Evolutionary conservation across 139 green algal genomes (phyloP).

Genomic region (Gonium pectorale): DNA sequence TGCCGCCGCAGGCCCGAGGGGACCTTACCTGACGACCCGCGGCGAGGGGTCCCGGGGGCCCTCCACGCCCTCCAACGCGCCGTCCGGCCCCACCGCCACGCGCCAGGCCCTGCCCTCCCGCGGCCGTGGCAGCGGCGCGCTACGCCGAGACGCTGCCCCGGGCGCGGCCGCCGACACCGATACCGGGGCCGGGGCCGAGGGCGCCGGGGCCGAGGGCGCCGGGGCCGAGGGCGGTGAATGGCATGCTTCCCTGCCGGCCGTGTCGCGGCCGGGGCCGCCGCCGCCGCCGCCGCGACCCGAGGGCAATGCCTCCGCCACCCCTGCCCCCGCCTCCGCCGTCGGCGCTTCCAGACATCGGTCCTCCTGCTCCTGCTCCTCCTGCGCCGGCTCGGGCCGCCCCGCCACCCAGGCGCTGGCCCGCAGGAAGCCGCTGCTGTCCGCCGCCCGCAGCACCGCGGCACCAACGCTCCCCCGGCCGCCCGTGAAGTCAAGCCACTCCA

Average conservation of each 20-base stretch:
- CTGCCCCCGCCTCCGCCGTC: slow-evolving; percentile 3
- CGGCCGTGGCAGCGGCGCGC: slow-evolving; percentile 28
- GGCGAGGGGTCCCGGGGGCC: slow-evolving; percentile 4
- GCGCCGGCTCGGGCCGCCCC: neutral
- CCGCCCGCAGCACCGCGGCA: slow-evolving; percentile 29
- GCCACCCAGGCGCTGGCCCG: slow-evolving; percentile 29
- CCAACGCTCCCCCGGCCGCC: slow-evolving; percentile 12
- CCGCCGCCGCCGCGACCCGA: too few species aligned
- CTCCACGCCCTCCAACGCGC: slow-evolving; percentile 41
- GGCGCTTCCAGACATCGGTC: too few species aligned
- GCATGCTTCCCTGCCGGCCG: neutral
- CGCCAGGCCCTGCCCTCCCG: slow-evolving; percentile 32
- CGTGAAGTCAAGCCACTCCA: slow-evolving; percentile 24
- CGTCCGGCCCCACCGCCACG: slow-evolving; percentile 46
- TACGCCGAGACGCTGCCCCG: neutral
- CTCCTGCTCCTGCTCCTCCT: neutral
- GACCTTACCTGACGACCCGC: slow-evolving; percentile 8
- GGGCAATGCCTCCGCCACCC: neutral
- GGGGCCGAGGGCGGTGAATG: neutral
- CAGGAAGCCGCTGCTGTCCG: slow-evolving; percentile 17
- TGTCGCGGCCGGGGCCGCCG: neutral
- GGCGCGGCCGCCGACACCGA: neutral
- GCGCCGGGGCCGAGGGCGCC: too few species aligned
- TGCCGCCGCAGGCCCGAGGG: too few species aligned
- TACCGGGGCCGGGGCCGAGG: neutral